A percentile compares a stretch with the other conserved stretches of the same genome.
phyloP scores from a whole-genome alignment of 495 filamentous ascomycete species.

The Tuber umbilicatum region DNA sequence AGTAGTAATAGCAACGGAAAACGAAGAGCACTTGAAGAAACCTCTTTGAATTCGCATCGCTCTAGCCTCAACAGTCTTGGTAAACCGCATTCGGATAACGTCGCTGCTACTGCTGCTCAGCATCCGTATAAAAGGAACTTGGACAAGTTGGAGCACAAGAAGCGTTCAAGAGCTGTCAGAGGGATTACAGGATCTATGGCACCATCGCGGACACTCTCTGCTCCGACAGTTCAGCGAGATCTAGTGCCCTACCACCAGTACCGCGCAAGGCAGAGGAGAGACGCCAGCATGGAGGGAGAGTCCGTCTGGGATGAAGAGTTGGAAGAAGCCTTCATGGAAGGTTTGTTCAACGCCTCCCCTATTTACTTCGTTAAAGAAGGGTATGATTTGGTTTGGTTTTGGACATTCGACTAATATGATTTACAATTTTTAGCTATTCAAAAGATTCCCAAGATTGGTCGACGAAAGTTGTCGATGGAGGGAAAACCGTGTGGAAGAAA shows the following conservation, averaged over 20 bases:
- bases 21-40: constrained; percentile 28
- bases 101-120: constrained; percentile 3
- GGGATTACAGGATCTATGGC: constrained; percentile 19
- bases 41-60: constrained; percentile 26
- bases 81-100: not conserved
- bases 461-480: constrained; percentile 65
- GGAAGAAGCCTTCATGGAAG: constrained; percentile 83
- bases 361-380: constrained; percentile 10
- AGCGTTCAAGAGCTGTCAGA: constrained; percentile 24
- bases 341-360: constrained; percentile 48
- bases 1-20: constrained; percentile 18
- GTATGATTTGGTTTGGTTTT: not conserved
- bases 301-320: constrained; percentile 71
- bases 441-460: constrained; percentile 72
- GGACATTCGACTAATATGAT: constrained; percentile 8
- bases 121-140: constrained; percentile 22
- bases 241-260: constrained; percentile 41
- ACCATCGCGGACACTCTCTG: constrained; percentile 23
- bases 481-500: constrained; percentile 78
- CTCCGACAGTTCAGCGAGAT: constrained; percentile 28
- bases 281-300: constrained; percentile 36
- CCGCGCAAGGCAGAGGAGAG: constrained; percentile 38
- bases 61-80: constrained; percentile 12
- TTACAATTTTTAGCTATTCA: constrained; percentile 59
- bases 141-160: constrained; percentile 32